A percentile compares a stretch with the other conserved stretches of the same genome.
phyloP scores from a whole-genome alignment of 1,284 basidiomycete genomes.

The Polyporus tsugae region DNA sequence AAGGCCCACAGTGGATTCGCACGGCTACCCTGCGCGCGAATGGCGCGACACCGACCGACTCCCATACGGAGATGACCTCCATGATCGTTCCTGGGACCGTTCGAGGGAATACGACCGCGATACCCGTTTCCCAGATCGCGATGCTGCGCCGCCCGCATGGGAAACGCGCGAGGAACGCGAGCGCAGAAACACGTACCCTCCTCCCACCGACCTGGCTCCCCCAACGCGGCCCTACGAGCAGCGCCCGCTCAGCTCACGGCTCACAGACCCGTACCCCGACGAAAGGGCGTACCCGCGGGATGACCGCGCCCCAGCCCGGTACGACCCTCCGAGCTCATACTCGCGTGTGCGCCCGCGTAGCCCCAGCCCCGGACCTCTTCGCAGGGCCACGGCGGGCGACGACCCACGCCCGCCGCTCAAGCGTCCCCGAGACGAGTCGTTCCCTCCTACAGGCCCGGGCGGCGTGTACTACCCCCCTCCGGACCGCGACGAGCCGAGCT shows the following conservation, averaged over 20 bases:
- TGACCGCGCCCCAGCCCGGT: constrained; percentile 35
- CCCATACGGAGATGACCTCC: constrained; percentile 32
- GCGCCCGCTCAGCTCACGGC: constrained; percentile 41
- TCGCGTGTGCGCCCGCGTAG: constrained; percentile 44
- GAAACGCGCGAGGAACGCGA: constrained; percentile 45
- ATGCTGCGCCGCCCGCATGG: constrained; percentile 36
- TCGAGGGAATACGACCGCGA: constrained; percentile 36
- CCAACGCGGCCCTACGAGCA: constrained; percentile 38
- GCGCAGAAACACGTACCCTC: constrained; percentile 36
- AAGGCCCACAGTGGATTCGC: constrained; percentile 27
- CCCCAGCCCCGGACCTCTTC: constrained; percentile 39
- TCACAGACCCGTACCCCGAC: constrained; percentile 39
- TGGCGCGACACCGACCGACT: constrained; percentile 39
- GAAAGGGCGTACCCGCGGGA: constrained; percentile 33
- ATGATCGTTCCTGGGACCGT: constrained; percentile 37
- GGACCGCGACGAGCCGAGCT: constrained; percentile 22
- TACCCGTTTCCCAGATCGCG: constrained; percentile 32
- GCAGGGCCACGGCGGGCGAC: constrained; percentile 32
- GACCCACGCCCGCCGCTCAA: constrained; percentile 45
- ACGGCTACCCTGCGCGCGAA: constrained; percentile 34
- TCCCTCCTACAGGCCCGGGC: constrained; percentile 17
- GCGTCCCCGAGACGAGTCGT: constrained; percentile 43
- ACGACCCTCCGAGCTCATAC: constrained; percentile 35
- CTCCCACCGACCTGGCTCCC: constrained; percentile 26
- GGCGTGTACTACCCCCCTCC: constrained; percentile 35